Percentiles rank a stretch among this genome's conserved stretches.
Evolutionary conservation across 192 early-diverging fungal genomes (phyloP).

Genomic region (Gryganskiella cystojenkinii): DNA sequence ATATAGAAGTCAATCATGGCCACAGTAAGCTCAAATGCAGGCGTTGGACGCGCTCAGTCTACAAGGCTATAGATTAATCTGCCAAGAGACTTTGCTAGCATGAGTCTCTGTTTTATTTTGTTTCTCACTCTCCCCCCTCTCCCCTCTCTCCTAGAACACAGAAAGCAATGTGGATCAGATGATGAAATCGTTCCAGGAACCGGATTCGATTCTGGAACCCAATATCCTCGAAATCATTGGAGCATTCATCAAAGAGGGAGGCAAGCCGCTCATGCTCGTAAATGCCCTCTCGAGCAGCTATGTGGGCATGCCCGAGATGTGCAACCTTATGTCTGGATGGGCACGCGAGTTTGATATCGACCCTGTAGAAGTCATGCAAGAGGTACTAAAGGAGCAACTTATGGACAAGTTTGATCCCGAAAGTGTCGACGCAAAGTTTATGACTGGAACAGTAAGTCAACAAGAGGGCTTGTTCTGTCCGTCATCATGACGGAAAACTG

Average conservation of each 20-base stretch:
- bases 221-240: conserved; percentile 51
- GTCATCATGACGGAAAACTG: too few relatives aligned
- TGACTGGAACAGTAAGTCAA: conserved; percentile 45
- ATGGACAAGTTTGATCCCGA: conserved; percentile 70
- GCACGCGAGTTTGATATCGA: conserved; percentile 54
- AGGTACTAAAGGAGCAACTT: conserved; percentile 65
- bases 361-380: conserved; percentile 55
- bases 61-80: too few relatives aligned
- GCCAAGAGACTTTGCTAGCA: too few relatives aligned
- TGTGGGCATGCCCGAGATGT: conserved; percentile 63
- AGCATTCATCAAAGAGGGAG: conserved; percentile 55
- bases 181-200: conserved; percentile 40
- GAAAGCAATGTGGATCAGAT: conserved; percentile 12
- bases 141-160: not conserved
- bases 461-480: not conserved
- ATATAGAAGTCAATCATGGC: too few relatives aligned
- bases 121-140: not conserved
- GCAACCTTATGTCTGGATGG: conserved; percentile 59
- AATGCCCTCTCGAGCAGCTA: conserved; percentile 60
- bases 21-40: too few relatives aligned
- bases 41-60: too few relatives aligned
- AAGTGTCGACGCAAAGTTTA: conserved; percentile 63
- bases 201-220: conserved; percentile 61
- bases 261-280: conserved; percentile 63
- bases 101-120: not conserved